phyloP scores from a whole-genome alignment of 164 flowering plant genomes.

The Aristolochia californica region DNA sequence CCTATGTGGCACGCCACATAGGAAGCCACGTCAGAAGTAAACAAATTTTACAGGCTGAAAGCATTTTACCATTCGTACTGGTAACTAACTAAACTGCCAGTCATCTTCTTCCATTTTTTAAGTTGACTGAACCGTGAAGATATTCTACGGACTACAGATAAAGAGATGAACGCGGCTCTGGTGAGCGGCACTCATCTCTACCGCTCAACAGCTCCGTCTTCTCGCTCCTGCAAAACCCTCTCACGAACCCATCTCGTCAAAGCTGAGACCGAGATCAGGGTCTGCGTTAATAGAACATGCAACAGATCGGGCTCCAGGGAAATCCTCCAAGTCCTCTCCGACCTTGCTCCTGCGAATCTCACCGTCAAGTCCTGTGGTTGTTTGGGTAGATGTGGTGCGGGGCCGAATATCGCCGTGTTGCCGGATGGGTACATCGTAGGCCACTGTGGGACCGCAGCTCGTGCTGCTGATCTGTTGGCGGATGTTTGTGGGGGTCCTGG shows the following conservation, averaged over 20 bases:
- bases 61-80: too few relatives aligned
- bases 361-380: slow-evolving; percentile 73
- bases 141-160: background rate
- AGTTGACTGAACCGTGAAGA: background rate
- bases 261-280: slow-evolving; percentile 43
- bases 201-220: background rate
- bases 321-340: slow-evolving; percentile 47
- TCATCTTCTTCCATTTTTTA: too few relatives aligned
- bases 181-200: background rate
- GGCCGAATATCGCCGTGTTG: slow-evolving; percentile 67
- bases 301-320: slow-evolving; percentile 62
- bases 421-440: slow-evolving; percentile 40
- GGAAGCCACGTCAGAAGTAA: too few relatives aligned
- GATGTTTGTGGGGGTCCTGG: slow-evolving; percentile 16
- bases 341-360: slow-evolving; percentile 47
- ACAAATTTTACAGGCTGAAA: too few relatives aligned
- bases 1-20: too few relatives aligned
- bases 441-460: slow-evolving; percentile 51
- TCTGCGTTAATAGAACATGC: slow-evolving; percentile 71
- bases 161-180: background rate
- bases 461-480: slow-evolving; percentile 37
- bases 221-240: background rate
- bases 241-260: slow-evolving; percentile 2
- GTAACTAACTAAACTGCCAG: too few relatives aligned
- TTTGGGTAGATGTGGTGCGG: slow-evolving; percentile 77